A percentile compares a stretch with the other conserved stretches of the same genome.
Conservation (phyloP, 169 alveolate genomes). For the Plasmodium yoelii region DNA sequence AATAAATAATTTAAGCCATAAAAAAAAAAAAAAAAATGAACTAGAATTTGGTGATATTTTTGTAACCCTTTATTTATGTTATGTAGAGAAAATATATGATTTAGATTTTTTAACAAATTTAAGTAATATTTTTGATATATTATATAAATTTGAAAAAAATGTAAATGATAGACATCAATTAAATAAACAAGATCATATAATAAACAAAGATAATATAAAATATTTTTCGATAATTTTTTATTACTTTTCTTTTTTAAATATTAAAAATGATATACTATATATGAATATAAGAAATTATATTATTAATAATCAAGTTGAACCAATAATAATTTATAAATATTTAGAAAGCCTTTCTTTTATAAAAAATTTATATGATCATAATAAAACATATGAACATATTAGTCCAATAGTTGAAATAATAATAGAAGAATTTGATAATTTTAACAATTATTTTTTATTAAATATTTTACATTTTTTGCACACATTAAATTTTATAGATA, state of each 20-base stretch:
- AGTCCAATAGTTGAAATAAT: conserved; percentile 32
- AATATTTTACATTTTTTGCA: conserved; percentile 49
- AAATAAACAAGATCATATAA: neutral
- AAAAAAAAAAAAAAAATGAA: conserved; percentile 7
- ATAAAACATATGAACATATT: conserved; percentile 1
- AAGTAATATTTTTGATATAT: conserved; percentile 24
- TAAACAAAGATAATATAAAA: conserved; percentile 24
- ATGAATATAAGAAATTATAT: conserved; percentile 31
- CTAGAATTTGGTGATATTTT: conserved; percentile 31
- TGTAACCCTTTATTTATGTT: conserved; percentile 50
- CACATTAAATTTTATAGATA: conserved; percentile 23
- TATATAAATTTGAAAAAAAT: neutral
- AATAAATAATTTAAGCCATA: neutral
- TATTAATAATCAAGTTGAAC: conserved; percentile 29
- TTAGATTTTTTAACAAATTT: conserved; percentile 37
- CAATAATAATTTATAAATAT: conserved; percentile 59
- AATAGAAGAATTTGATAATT: conserved; percentile 29
- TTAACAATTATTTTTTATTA: conserved; percentile 42
- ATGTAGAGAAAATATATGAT: conserved; percentile 54
- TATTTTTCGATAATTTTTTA: conserved; percentile 42
- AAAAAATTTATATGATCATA: conserved; percentile 14
- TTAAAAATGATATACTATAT: conserved; percentile 35
- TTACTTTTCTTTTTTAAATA: conserved; percentile 58
- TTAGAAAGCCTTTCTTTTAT: conserved; percentile 43
- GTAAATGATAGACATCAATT: neutral